Conservation (phyloP, 2,329 filamentous ascomycete genomes). For the Penicillium vulpinum region DNA sequence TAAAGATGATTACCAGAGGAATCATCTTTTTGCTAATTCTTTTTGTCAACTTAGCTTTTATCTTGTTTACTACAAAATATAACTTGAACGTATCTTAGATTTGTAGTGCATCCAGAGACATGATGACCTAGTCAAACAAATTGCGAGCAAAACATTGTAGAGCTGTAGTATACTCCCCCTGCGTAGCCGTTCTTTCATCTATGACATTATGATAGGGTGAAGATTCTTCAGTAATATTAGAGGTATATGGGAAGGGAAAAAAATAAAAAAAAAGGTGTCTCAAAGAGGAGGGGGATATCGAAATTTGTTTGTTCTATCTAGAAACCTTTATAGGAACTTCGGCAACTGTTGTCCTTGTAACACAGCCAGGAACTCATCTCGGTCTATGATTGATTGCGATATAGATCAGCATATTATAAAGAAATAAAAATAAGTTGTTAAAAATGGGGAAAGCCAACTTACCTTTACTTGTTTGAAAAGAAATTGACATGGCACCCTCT, state of each 20-base stretch:
- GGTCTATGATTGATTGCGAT: conserved; percentile 10
- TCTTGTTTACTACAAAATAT: no score
- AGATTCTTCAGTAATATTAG: not conserved
- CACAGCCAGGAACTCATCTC: conserved; percentile 20
- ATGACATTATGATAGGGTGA: not conserved
- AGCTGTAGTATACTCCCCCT: no score
- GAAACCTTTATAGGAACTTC: not conserved
- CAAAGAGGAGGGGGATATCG: not conserved
- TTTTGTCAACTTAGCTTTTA: no score
- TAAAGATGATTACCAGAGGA: no score
- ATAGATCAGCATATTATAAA: not conserved
- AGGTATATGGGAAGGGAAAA: no score
- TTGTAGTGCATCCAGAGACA: no score
- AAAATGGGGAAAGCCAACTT: not conserved
- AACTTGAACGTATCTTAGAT: no score
- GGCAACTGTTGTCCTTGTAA: conserved; percentile 9
- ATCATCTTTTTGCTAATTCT: no score
- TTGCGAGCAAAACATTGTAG: no score
- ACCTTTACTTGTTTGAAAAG: conserved; percentile 28
- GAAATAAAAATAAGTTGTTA: not conserved
- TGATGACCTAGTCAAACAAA: no score
- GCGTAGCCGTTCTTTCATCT: no score
- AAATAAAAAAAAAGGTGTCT: not conserved
- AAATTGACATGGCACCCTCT: conserved; percentile 27
- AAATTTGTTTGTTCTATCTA: not conserved